Evolutionary conservation across 78 protist genomes (phyloP).

Genomic region (Planoprotostelium fungivorum): DNA sequence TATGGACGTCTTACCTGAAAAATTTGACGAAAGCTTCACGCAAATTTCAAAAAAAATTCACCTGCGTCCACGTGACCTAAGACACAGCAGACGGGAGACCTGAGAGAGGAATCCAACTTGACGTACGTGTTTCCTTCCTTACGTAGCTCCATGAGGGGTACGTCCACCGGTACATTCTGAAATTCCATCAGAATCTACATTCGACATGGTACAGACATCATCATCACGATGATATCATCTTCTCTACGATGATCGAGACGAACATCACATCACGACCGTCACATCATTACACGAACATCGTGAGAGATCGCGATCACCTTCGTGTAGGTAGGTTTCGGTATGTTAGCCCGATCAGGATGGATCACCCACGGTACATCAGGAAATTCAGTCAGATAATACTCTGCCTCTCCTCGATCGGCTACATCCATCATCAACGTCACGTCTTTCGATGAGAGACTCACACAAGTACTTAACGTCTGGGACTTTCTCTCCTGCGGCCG

Average conservation of each 20-base stretch:
- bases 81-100: slow-evolving; percentile 94
- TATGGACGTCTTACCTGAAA: slow-evolving; percentile 90
- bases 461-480: neutral
- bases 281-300: neutral
- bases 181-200: neutral
- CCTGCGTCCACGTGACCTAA: slow-evolving; percentile 99
- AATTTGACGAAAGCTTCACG: neutral
- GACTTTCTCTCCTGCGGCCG: neutral
- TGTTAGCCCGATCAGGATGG: neutral
- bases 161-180: neutral
- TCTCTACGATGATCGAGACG: no score
- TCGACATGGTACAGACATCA: no score
- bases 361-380: neutral
- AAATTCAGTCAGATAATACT: neutral
- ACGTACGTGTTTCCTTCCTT: neutral
- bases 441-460: neutral
- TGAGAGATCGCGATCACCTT: neutral
- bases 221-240: no score
- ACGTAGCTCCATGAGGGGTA: neutral
- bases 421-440: neutral
- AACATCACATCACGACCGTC: no score
- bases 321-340: neutral
- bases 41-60: neutral
- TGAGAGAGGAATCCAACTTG: slow-evolving; percentile 12
- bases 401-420: neutral